A percentile compares a stretch with the other conserved stretches of the same genome.
phyloP scores from a whole-genome alignment of 2,329 filamentous ascomycete genomes.

The Lachnellula cervina region DNA sequence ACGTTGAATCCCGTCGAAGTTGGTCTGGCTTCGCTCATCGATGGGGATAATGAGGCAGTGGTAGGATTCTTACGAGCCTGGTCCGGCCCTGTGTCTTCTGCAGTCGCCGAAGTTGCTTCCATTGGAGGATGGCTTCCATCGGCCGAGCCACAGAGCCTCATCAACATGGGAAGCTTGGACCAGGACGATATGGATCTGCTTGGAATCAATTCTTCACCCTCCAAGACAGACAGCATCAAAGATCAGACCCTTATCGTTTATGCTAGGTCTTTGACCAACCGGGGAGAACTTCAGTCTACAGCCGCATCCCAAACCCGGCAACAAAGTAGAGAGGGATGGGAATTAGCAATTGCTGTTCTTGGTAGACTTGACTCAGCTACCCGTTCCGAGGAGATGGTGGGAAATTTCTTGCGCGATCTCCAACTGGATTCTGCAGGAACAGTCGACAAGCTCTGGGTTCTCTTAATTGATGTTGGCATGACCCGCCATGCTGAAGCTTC shows the following conservation, averaged over 20 bases:
- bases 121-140: conserved; percentile 76
- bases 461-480: conserved; percentile 76
- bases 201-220: conserved; percentile 53
- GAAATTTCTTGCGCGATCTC: conserved; percentile 66
- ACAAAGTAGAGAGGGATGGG: conserved; percentile 69
- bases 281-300: conserved; percentile 35
- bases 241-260: conserved; percentile 77
- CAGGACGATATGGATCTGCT: conserved; percentile 82
- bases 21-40: conserved; percentile 74
- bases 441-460: conserved; percentile 75
- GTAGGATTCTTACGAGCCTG: conserved; percentile 70
- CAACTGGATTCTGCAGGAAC: conserved; percentile 63
- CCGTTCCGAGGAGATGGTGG: conserved; percentile 68
- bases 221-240: conserved; percentile 62
- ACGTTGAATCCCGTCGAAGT: conserved; percentile 72
- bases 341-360: conserved; percentile 77
- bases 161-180: conserved; percentile 61
- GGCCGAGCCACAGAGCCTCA: conserved; percentile 47
- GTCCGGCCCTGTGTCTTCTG: conserved; percentile 74
- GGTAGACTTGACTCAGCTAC: conserved; percentile 72
- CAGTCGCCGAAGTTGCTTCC: conserved; percentile 79
- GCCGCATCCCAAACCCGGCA: conserved; percentile 22
- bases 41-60: conserved; percentile 74
- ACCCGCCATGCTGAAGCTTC: conserved; percentile 72
- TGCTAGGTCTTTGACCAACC: conserved; percentile 59